A percentile compares a stretch with the other conserved stretches of the same genome.
phyloP scores from a whole-genome alignment of 1,139 yeast species.

The Nakaseomyces sp. region DNA sequence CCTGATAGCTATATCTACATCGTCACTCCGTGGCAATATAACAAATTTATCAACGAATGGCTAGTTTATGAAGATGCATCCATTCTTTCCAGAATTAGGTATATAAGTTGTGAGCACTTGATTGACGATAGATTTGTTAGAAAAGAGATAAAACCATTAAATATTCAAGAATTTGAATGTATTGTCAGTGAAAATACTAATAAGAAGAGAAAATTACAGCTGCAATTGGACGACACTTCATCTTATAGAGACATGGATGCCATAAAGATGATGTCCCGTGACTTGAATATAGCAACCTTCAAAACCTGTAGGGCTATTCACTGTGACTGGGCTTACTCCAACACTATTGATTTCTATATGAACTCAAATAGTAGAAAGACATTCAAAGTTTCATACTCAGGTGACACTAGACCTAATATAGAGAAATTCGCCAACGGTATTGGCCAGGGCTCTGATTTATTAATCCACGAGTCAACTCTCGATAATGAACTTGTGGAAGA shows the following conservation, averaged over 20 bases:
- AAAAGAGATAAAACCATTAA: slow-evolving; percentile 27
- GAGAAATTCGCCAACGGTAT: slow-evolving; percentile 46
- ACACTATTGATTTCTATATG: slow-evolving; percentile 43
- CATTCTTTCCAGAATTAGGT: slow-evolving; percentile 41
- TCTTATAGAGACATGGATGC: slow-evolving; percentile 18
- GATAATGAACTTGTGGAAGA: slow-evolving; percentile 75
- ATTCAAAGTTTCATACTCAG: slow-evolving; percentile 80
- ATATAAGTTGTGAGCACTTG: slow-evolving; percentile 64
- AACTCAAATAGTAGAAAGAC: slow-evolving; percentile 21
- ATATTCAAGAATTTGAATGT: slow-evolving; percentile 22
- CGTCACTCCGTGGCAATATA: slow-evolving; percentile 69
- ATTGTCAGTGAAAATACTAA: slow-evolving; percentile 7
- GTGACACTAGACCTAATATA: slow-evolving; percentile 83
- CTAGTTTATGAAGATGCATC: slow-evolving; percentile 41
- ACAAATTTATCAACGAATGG: slow-evolving; percentile 66
- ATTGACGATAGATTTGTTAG: slow-evolving; percentile 29
- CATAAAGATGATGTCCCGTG: slow-evolving; percentile 26
- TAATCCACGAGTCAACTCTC: slow-evolving; percentile 89
- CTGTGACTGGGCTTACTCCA: slow-evolving; percentile 77
- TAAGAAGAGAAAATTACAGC: slow-evolving; percentile 30
- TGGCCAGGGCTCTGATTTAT: slow-evolving; percentile 62
- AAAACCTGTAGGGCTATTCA: slow-evolving; percentile 71
- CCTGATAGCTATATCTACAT: slow-evolving; percentile 40
- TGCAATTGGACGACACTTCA: slow-evolving; percentile 25
- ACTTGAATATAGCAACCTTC: slow-evolving; percentile 33